Evolutionary conservation across 768 basidiomycete species (phyloP), one percentile per base, ranked within the genome.

Genomic region (Hericium alpestre): DNA sequence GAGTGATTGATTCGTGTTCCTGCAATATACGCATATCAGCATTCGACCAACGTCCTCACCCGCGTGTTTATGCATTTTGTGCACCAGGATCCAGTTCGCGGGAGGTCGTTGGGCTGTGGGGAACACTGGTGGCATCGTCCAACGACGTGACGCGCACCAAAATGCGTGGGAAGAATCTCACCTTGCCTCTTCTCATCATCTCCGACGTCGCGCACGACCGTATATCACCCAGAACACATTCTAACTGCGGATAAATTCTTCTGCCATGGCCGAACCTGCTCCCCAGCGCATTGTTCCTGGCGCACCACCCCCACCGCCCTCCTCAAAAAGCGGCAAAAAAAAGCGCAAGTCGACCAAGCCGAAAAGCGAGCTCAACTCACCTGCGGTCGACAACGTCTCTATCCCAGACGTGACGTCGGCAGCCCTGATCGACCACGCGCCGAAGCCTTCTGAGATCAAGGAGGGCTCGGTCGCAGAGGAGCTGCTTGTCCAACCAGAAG

Each of bases 271-370:
- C 51, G 74, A 72, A 49, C 64, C 69, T 51, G 5, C 64, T 27
- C 61, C 70, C 38, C 69, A 72, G 38, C 85, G 90, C 56, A 66
- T 87, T 60, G 77, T 92, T 57, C 90, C 90, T 23, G 90, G 90
- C 49, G 90, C 90, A 12, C 87, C 83, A 55, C 82, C 84, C 0
- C 80, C 83, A 46, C 63, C 76, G 4, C 72, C 82, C 0, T 59
- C 72, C 3, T 77, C 85, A 39, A 90, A 90, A 68, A 73, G 80
- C 3, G 78, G 82, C 25, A 76, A 73, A 66, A 86, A 82, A 69
- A 92, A 88, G 71, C 84, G 81, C 69, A 83, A 82, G 72, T 75
- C 80, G 58, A 69, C 68, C 37, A 80, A 64, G 40, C 54, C 61
- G 32, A 82, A 79, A 59, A 61, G 67, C 16, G 68, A 64, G 11